Evolutionary conservation across 78 protist genomes (phyloP).

Genomic region (Pelomyxa schiedti): DNA sequence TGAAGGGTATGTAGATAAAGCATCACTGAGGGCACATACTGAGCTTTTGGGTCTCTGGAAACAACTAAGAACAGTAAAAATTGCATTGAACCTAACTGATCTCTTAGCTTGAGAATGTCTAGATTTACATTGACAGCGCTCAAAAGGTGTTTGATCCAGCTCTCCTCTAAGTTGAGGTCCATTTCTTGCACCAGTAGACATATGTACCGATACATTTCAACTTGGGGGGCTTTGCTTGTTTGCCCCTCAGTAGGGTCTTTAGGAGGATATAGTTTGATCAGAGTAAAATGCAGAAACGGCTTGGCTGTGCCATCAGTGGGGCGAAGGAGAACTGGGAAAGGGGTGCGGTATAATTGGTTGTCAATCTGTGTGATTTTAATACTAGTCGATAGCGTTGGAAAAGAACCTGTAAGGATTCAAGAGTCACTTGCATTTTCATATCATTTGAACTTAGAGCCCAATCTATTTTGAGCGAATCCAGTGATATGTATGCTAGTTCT

Average conservation of each 20-base stretch:
- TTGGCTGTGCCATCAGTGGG: not conserved
- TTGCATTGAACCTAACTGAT: no score
- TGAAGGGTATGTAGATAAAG: conserved; percentile 40
- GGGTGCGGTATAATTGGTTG: conserved; percentile 42
- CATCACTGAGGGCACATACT: no score
- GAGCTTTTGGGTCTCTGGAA: no score
- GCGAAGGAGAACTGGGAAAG: conserved; percentile 41
- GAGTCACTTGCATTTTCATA: conserved; percentile 19
- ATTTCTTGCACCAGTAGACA: conserved; percentile 30
- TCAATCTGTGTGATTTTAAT: no score
- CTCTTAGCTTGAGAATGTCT: no score
- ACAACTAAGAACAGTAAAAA: no score
- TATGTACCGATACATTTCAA: conserved; percentile 1
- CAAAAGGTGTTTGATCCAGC: no score
- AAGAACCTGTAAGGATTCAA: conserved; percentile 39
- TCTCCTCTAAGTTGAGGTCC: conserved; percentile 15
- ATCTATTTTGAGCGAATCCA: conserved; percentile 22
- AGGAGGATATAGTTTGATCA: not conserved
- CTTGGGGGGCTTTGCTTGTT: not conserved
- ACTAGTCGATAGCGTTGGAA: no score
- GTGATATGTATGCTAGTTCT: conserved; percentile 29
- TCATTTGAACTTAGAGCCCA: conserved; percentile 19
- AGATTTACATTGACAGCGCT: no score
- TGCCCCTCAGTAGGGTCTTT: not conserved
- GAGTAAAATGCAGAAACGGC: not conserved